Evolutionary conservation across 495 filamentous ascomycete species (phyloP).

Genomic region (Clavariopsis aquatica): DNA sequence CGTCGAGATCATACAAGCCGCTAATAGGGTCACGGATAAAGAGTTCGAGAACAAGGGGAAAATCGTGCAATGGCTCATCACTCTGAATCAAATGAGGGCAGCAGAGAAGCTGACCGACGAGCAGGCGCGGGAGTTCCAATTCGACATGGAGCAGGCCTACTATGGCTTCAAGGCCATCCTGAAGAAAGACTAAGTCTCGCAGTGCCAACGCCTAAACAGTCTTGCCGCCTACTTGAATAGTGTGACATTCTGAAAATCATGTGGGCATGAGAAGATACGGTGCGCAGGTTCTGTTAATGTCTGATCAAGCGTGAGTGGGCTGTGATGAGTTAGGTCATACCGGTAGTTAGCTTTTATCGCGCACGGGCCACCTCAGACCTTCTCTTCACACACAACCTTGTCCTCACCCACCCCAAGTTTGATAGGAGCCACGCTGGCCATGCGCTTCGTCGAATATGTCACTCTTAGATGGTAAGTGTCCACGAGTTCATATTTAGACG

Average conservation of each 20-base stretch:
- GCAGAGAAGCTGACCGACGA: slow-evolving; percentile 87
- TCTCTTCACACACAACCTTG: background rate
- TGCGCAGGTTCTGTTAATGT: background rate
- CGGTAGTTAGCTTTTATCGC: background rate
- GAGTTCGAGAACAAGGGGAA: slow-evolving; percentile 94
- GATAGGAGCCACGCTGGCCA: background rate
- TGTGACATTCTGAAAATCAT: too few relatives aligned
- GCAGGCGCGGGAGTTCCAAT: slow-evolving; percentile 80
- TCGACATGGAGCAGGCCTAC: slow-evolving; percentile 89
- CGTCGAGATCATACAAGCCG: slow-evolving; percentile 90
- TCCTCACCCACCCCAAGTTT: background rate
- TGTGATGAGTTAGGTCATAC: background rate
- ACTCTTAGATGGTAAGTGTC: slow-evolving; percentile 14
- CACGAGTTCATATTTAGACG: background rate
- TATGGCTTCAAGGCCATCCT: slow-evolving; percentile 81
- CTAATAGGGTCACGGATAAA: slow-evolving; percentile 89
- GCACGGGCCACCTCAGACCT: slow-evolving; percentile 7
- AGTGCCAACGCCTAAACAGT: too few relatives aligned
- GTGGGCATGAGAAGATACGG: too few relatives aligned
- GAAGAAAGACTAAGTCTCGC: slow-evolving; percentile 40
- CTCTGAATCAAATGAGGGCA: slow-evolving; percentile 94
- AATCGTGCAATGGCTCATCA: slow-evolving; percentile 98
- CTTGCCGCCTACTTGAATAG: too few relatives aligned
- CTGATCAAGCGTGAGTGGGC: background rate
- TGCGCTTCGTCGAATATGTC: slow-evolving; percentile 5